Evolutionary conservation across 768 basidiomycete genomes (phyloP), one percentile per base, ranked within the genome.

Genomic region (Macrolepiota fuliginosa): DNA sequence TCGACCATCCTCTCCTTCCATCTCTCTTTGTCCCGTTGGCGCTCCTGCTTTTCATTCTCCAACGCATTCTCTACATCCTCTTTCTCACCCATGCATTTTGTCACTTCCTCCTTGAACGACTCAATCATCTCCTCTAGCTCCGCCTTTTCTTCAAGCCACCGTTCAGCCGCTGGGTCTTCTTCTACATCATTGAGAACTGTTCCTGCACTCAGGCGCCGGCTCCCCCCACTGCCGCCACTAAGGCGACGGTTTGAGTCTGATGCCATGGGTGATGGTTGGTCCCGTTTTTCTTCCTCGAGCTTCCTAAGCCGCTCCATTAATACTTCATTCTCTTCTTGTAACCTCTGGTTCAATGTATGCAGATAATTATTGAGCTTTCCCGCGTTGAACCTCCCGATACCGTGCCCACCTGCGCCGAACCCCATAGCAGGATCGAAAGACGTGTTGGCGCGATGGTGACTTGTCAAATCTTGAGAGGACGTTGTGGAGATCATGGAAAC

Each of bases 361-460:
- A 96, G 72, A 71, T 96, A 96, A 11, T 82, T 80, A 63, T 96
- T 96, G 64, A 96, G 73, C 73, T 94, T 96, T 17, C 83, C 82
- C 2, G 90, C 90, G 71, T 96, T 92, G 74, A 94, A 94, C 29
- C 89, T 79, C 15, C 89, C 88, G 32, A 92, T 83, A 17, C 87
- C 89, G 46, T 85, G 82, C 17, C 83, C 85, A 25, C 83, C 83
- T 5, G 82, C 81, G 9, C 86, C 89, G 51, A 89, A 85, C 13
- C 90, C 91, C 70, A 92, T 85, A 1, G 87, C 84, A 25, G 91
- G 91, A 68, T 95, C 94, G 63, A 95, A 93, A 7, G 92, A 94
- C 12, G 92, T 91, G 68, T 96, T 96, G 59, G 85, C 89, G 9
- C 91, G 84, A 56, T 82, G 80, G 69, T 92, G 87, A 4, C 88